Percentiles rank a stretch among this genome's conserved stretches.
Evolutionary conservation across 1,284 basidiomycete genomes (phyloP).

Genomic region (Athelia psychrophila): DNA sequence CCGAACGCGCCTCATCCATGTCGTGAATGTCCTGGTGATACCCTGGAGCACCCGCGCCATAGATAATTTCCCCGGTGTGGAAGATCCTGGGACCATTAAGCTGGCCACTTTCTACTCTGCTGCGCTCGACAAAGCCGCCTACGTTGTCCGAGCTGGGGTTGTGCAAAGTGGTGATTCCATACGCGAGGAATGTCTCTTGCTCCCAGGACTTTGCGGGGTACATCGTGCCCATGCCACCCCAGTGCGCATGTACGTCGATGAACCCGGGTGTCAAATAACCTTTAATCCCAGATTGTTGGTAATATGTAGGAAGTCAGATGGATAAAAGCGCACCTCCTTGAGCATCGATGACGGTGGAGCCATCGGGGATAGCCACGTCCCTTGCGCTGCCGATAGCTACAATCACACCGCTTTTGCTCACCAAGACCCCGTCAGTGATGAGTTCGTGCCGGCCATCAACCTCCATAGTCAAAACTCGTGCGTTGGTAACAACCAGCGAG

Average conservation of each 20-base stretch:
- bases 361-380: slow-evolving; percentile 37
- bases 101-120: slow-evolving; percentile 62
- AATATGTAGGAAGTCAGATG: not conserved
- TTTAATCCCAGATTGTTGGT: slow-evolving; percentile 17
- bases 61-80: slow-evolving; percentile 64
- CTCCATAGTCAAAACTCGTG: slow-evolving; percentile 65
- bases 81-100: slow-evolving; percentile 69
- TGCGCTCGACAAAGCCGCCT: slow-evolving; percentile 59
- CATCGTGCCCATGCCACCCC: slow-evolving; percentile 48
- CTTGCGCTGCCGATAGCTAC: slow-evolving; percentile 40
- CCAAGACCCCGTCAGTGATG: slow-evolving; percentile 46
- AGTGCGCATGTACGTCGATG: slow-evolving; percentile 74
- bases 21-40: slow-evolving; percentile 65
- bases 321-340: slow-evolving; percentile 48
- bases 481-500: slow-evolving; percentile 58
- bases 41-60: slow-evolving; percentile 50
- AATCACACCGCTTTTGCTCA: slow-evolving; percentile 55
- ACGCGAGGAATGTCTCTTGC: slow-evolving; percentile 69
- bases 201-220: slow-evolving; percentile 71
- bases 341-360: slow-evolving; percentile 52
- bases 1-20: slow-evolving; percentile 57
- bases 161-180: slow-evolving; percentile 75
- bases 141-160: slow-evolving; percentile 68
- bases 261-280: slow-evolving; percentile 68
- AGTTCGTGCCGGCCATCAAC: slow-evolving; percentile 44